Base-by-base conservation (phyloP, 345 rosid genomes). In the Euphorbia lathyris region DNA sequence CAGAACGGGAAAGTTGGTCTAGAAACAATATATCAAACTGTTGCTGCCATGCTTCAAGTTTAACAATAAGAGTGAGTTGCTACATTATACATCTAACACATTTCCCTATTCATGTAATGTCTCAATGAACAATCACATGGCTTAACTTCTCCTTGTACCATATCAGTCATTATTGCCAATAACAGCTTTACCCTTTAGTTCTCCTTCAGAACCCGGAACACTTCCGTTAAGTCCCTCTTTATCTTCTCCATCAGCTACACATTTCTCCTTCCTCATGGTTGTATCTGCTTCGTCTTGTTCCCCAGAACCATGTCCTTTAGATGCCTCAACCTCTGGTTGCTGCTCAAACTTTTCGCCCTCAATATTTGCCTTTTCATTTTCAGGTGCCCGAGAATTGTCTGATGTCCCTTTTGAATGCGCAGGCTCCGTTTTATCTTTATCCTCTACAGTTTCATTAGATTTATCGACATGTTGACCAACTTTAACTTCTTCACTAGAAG, bases 91-190 rank as follows among this genome's bases (percentile, higher is more conserved):
- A 73, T 72, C 79, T 79, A 78, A 48, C 30, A 78, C 65, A 63
- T 11, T 58, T 63, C 66, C 63, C 58, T 57, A 74, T 63, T 61
- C 61, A 68, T 63, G 42, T 40, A 75, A 59, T 36, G 57, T 74
- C 74, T 63, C 51, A 63, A 77, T 67, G 26, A 80, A 76, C 75
- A 68, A 80, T 81, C 74, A 72, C 73, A 78, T 71, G 42, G 36
- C 75, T 76, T 76, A 30, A 68, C 59, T 36, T 56, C 74, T 48
- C 66, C 84, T 53, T 82, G 83, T 4, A 65, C 72, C 65, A 76
- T 77, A 67, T 74, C 78, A 56, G 56, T 68, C 50, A 51, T 45
- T 69, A 9, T 48, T 66, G 32, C 64, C 68, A 9, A 77, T 73
- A 25, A 53, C 65, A 30, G 70, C 47, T 19, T 61, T n/a, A 60